Evolutionary conservation across 2,329 filamentous ascomycete genomes (phyloP).

Genomic region (Colletotrichum simmondsii): DNA sequence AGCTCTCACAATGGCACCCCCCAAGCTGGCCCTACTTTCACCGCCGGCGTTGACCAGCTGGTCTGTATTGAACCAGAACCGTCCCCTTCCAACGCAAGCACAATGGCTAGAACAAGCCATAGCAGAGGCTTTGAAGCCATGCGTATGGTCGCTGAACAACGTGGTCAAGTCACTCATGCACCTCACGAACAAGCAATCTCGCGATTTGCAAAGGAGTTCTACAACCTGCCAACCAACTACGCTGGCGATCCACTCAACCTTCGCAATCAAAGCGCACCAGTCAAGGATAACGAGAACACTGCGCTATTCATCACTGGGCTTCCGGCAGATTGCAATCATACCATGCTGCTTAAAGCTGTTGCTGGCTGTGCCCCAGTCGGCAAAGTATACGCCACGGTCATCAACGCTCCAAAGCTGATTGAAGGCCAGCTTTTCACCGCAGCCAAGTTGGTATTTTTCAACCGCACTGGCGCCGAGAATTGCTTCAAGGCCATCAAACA

Average conservation of each 20-base stretch:
- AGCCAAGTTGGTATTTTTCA: constrained; percentile 20
- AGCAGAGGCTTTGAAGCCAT: neutral
- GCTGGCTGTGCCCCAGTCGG: neutral
- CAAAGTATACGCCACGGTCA: constrained; percentile 4
- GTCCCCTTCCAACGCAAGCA: neutral
- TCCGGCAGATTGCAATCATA: neutral
- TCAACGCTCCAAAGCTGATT: neutral
- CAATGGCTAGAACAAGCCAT: neutral
- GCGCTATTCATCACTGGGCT: constrained; percentile 6
- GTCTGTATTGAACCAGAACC: neutral
- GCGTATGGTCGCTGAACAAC: neutral
- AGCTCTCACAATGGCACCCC: neutral
- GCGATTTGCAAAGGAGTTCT: neutral
- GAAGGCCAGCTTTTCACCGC: neutral
- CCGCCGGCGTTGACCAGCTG: neutral
- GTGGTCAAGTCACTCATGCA: neutral
- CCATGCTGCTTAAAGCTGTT: neutral
- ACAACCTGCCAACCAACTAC: neutral
- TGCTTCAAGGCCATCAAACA: neutral
- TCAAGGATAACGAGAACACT: neutral
- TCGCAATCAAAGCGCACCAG: neutral
- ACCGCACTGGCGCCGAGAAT: neutral
- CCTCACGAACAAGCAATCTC: neutral
- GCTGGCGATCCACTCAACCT: neutral
- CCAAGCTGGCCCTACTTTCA: neutral